Evolutionary conservation across 2,329 filamentous ascomycete species (phyloP).

Genomic region (Arthrinium puccinioides): DNA sequence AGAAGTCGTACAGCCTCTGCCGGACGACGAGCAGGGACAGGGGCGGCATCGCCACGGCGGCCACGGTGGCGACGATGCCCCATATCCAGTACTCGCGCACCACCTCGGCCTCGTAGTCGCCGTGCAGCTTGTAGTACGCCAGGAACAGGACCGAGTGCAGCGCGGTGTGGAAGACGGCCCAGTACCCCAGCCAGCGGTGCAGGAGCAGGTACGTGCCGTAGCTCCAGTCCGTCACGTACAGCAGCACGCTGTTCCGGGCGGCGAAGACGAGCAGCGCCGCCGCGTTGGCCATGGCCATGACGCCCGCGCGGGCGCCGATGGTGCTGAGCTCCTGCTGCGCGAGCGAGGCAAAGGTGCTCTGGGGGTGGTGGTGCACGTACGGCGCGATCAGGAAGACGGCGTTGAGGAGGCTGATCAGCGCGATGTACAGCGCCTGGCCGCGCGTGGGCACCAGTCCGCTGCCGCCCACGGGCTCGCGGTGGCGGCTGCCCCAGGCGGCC

Average conservation of each 20-base stretch:
- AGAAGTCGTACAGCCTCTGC: not conserved
- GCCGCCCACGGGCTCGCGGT: slow-evolving; percentile 11
- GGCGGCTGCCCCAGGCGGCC: slow-evolving; percentile 12
- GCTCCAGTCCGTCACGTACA: slow-evolving; percentile 28
- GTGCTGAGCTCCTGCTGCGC: slow-evolving; percentile 4
- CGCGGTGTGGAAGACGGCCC: slow-evolving; percentile 14
- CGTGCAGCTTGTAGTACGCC: slow-evolving; percentile 16
- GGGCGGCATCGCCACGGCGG: not conserved
- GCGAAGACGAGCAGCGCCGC: slow-evolving; percentile 25
- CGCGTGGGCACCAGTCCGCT: slow-evolving; percentile 15
- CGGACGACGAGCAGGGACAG: not conserved
- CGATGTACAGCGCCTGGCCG: slow-evolving; percentile 13
- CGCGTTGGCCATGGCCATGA: slow-evolving; percentile 25
- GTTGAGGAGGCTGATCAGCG: slow-evolving; percentile 9
- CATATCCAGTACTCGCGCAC: slow-evolving; percentile 23
- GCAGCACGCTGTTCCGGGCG: slow-evolving; percentile 25
- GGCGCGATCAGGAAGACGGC: slow-evolving; percentile 2
- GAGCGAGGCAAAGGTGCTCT: slow-evolving; percentile 4
- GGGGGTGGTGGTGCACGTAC: not conserved
- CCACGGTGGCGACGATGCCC: slow-evolving; percentile 11
- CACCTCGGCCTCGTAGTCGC: slow-evolving; percentile 17
- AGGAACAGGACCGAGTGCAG: slow-evolving; percentile 26
- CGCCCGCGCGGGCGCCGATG: slow-evolving; percentile 19
- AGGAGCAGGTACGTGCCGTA: slow-evolving; percentile 27
- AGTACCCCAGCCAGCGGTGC: slow-evolving; percentile 27